Percentiles rank a stretch among this genome's conserved stretches.
These are phyloP conservation scores for Geotrichum siamense DNA, from an alignment of 1,139 yeast species.

Conservation along the genomic window DNA sequence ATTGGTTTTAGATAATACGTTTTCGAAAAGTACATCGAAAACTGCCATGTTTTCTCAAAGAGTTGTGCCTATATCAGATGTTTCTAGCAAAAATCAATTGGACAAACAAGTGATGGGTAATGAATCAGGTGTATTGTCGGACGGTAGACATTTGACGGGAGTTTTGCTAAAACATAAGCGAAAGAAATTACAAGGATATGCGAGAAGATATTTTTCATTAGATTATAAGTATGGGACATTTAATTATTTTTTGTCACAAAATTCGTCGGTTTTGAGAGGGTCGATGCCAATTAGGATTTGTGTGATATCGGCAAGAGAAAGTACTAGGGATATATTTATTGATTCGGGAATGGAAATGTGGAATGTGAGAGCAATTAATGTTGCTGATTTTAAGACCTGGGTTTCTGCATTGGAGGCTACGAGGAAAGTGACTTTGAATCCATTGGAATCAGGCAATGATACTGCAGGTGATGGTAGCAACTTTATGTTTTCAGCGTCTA, in stretches of 20 bases:
- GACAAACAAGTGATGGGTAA: slow-evolving; percentile 6
- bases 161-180: slow-evolving; percentile 70
- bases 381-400: slow-evolving; percentile 73
- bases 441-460: slow-evolving; percentile 2
- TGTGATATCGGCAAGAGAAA: slow-evolving; percentile 70
- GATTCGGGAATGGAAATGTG: slow-evolving; percentile 97
- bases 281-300: slow-evolving; percentile 83
- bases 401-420: slow-evolving; percentile 61
- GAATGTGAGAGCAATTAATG: slow-evolving; percentile 67
- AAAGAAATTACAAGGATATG: slow-evolving; percentile 77
- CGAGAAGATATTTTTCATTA: slow-evolving; percentile 73
- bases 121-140: slow-evolving; percentile 16
- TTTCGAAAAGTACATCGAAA: slow-evolving; percentile 78
- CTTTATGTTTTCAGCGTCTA: neutral
- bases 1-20: slow-evolving; percentile 85
- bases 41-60: slow-evolving; percentile 64
- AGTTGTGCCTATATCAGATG: slow-evolving; percentile 26
- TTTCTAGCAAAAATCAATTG: too few species aligned
- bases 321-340: slow-evolving; percentile 61
- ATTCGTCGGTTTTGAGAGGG: slow-evolving; percentile 68
- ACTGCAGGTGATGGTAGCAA: neutral
- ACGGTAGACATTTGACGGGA: slow-evolving; percentile 49
- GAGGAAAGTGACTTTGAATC: slow-evolving; percentile 14
- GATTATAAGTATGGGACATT: slow-evolving; percentile 77
- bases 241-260: slow-evolving; percentile 71